Conservation (phyloP, 257 asterid genomes). For the Catharanthus roseus region DNA sequence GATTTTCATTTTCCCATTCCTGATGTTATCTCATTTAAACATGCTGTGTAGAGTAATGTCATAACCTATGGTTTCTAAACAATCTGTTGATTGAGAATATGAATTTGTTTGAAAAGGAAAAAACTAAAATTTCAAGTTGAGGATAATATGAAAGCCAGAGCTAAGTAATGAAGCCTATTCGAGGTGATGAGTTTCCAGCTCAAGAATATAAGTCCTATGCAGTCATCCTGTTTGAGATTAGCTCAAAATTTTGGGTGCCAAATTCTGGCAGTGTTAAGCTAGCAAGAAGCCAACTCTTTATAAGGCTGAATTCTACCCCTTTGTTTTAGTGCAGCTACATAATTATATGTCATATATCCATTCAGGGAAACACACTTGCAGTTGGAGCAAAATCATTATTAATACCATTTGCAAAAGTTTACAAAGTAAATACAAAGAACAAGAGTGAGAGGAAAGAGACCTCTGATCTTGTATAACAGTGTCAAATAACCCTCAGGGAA, state of each 20-base stretch:
- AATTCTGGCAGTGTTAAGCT: background rate
- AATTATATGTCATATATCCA: background rate
- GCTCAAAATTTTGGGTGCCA: no score
- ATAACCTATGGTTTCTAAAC: background rate
- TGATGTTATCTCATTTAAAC: no score
- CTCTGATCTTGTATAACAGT: background rate
- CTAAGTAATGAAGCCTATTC: background rate
- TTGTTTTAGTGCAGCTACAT: background rate
- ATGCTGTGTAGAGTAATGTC: no score
- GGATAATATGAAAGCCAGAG: background rate
- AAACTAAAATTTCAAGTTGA: background rate
- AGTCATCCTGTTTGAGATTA: no score
- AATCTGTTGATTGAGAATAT: background rate
- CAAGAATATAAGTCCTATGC: background rate
- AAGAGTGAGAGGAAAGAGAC: background rate
- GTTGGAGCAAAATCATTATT: background rate
- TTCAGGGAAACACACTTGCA: background rate
- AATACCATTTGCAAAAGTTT: background rate
- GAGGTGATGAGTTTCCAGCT: background rate
- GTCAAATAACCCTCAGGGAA: background rate
- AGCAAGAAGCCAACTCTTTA: background rate
- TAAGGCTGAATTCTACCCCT: background rate
- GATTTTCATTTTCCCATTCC: background rate
- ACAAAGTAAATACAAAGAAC: background rate
- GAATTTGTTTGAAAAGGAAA: background rate